Conservation (phyloP, 345 rosid species). For the Erodium maritimum region DNA sequence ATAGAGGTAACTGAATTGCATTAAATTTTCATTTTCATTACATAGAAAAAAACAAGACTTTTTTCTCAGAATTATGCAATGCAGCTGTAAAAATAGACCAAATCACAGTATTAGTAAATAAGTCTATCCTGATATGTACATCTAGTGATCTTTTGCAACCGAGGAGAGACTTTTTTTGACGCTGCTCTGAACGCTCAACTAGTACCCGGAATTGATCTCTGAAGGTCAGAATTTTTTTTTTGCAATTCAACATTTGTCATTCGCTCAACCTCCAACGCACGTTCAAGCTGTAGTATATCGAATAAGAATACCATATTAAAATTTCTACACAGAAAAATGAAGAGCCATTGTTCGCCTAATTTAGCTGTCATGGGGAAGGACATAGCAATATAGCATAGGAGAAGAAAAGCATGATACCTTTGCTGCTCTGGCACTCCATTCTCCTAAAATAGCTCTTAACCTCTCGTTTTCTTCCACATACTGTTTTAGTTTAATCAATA, state of each 20-base stretch:
- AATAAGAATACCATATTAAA: too few relatives aligned
- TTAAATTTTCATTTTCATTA: too few relatives aligned
- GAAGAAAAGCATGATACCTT: conserved; percentile 35
- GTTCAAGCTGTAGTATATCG: conserved; percentile 46
- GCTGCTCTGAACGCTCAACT: conserved; percentile 19
- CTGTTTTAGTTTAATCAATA: conserved; percentile 23
- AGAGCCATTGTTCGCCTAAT: too few relatives aligned
- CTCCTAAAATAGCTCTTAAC: conserved; percentile 76
- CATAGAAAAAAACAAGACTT: too few relatives aligned
- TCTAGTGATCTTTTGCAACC: too few relatives aligned
- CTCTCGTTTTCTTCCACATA: conserved; percentile 91
- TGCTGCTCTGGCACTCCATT: conserved; percentile 88
- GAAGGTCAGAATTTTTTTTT: conserved; percentile 39
- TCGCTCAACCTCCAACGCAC: conserved; percentile 78
- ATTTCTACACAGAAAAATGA: neutral
- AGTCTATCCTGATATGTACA: too few relatives aligned
- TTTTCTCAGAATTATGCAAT: too few relatives aligned
- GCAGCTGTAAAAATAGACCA: too few relatives aligned
- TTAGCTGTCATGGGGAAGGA: neutral
- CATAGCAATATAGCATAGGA: neutral
- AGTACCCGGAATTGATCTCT: conserved; percentile 11
- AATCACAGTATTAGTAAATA: too few relatives aligned
- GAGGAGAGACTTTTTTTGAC: too few relatives aligned
- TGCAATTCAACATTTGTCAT: conserved; percentile 73
- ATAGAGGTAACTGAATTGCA: too few relatives aligned